Conservation (phyloP, 768 basidiomycete genomes). For the Pholiota molesta region DNA sequence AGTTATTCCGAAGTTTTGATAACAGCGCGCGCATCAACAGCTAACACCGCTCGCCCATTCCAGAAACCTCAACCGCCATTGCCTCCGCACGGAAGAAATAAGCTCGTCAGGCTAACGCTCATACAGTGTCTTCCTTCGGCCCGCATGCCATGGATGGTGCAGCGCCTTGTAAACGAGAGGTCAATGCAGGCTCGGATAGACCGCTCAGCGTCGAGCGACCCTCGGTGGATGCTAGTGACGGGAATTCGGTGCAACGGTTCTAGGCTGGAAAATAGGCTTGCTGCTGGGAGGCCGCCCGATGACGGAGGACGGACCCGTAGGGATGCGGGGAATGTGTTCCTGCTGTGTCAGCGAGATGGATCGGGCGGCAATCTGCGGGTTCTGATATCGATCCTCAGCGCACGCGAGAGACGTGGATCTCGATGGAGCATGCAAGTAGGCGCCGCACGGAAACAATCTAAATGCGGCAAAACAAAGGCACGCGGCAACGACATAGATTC, state of each 20-base stretch:
- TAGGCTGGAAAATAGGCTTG: too few relatives aligned
- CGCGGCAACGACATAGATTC: conserved; percentile 50
- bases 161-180: too few relatives aligned
- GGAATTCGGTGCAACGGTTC: too few relatives aligned
- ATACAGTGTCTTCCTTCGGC: conserved; percentile 14
- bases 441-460: conserved; percentile 50
- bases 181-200: too few relatives aligned
- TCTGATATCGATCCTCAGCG: conserved; percentile 26
- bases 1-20: conserved; percentile 37
- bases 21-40: conserved; percentile 24
- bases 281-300: neutral
- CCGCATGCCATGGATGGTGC: conserved; percentile 9
- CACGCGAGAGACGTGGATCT: conserved; percentile 42
- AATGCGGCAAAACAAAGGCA: conserved; percentile 59
- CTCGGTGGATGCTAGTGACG: too few relatives aligned
- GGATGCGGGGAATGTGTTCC: neutral
- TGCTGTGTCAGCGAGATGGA: conserved; percentile 3
- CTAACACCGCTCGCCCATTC: conserved; percentile 24
- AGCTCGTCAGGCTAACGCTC: conserved; percentile 20
- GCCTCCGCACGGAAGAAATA: conserved; percentile 24
- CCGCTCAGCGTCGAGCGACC: too few relatives aligned
- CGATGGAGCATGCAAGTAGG: conserved; percentile 36
- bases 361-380: conserved; percentile 20
- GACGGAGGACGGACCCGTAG: neutral
- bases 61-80: conserved; percentile 19